These are phyloP conservation scores for Geranomyces michiganensis DNA, from an alignment of 192 early-diverging fungal species.

Conservation along the genomic window DNA sequence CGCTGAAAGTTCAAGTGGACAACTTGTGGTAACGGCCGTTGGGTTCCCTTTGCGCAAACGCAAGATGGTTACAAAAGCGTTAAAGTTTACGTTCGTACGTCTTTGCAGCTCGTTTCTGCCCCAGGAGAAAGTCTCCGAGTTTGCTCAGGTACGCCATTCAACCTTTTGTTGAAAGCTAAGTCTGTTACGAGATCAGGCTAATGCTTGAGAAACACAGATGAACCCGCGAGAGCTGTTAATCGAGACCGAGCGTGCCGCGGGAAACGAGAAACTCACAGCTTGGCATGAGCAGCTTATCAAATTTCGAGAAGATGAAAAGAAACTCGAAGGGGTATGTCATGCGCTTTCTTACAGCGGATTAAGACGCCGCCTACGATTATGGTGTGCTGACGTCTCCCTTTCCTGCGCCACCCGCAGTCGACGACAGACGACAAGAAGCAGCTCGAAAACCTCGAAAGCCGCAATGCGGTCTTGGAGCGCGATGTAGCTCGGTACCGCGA, in stretches of 20 bases:
- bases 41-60: background rate
- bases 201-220: constrained; percentile 55
- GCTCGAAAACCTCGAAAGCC: constrained; percentile 65
- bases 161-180: no score
- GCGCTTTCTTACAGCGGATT: no score
- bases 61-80: background rate
- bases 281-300: constrained; percentile 71
- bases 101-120: constrained; percentile 80
- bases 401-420: constrained; percentile 39
- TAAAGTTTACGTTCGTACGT: constrained; percentile 33
- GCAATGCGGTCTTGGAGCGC: constrained; percentile 71
- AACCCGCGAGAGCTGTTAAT: constrained; percentile 71
- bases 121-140: constrained; percentile 92
- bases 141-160: constrained; percentile 42
- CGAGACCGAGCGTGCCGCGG: constrained; percentile 86
- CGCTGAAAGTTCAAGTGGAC: constrained; percentile 88
- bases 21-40: constrained; percentile 80
- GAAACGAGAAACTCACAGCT: constrained; percentile 63
- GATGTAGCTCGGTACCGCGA: constrained; percentile 78
- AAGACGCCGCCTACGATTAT: no score
- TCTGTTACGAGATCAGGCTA: no score
- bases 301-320: constrained; percentile 38
- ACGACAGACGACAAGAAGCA: constrained; percentile 54
- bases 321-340: constrained; percentile 27
- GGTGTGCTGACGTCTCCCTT: background rate